Evolutionary conservation across 2,329 filamentous ascomycete genomes (phyloP), one percentile per base, ranked within the genome.

Genomic region (Didymella sp.): DNA sequence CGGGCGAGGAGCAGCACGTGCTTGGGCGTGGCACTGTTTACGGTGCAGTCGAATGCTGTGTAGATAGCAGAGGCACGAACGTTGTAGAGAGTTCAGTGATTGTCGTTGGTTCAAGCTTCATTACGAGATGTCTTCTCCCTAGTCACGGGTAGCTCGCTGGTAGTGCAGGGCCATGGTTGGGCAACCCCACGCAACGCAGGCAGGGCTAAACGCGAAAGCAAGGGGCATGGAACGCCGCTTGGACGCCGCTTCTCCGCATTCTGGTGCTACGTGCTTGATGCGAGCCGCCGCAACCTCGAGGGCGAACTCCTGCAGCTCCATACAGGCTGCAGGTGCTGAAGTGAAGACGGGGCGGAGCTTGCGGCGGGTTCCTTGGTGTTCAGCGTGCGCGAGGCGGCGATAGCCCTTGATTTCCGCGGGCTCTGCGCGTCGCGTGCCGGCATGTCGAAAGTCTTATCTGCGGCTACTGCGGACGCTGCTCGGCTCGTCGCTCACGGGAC

Each of bases 391-490:
- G 9, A 35, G 31, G 15, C 31, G 31, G 31, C 31, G 31, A 35
- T 4, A 2, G n/a, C 31, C 31, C 31, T 11, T n/a, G 5, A n/a
- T 33, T 17, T 33, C 30, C 30, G 30, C 30, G 30, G 30, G 15
- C 30, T 33, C n/a, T n/a, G n/a, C n/a, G n/a, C n/a, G n/a, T n/a
- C 30, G 30, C 30, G 30, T 33, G 30, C 30, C 30, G 30, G 30
- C n/a, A 33, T 15, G 13, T 33, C 30, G 30, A 13, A 13, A 33
- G 33, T 6, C 33, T 37, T 37, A 37, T 37, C 33, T 19, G 48
- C 53, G 53, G 53, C 40, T 50, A 31, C 52, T 49, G 52, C 52
- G 52, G 45, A n/a, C n/a, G n/a, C n/a, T n/a, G n/a, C 2, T 22
- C 19, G 37, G 37, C 19, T 40, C 37, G 21, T 37, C 33, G 33